Percentiles rank a stretch among this genome's conserved stretches.
Evolutionary conservation across 106 monocot genomes (phyloP).

Genomic region (Hemerocallis citrina): DNA sequence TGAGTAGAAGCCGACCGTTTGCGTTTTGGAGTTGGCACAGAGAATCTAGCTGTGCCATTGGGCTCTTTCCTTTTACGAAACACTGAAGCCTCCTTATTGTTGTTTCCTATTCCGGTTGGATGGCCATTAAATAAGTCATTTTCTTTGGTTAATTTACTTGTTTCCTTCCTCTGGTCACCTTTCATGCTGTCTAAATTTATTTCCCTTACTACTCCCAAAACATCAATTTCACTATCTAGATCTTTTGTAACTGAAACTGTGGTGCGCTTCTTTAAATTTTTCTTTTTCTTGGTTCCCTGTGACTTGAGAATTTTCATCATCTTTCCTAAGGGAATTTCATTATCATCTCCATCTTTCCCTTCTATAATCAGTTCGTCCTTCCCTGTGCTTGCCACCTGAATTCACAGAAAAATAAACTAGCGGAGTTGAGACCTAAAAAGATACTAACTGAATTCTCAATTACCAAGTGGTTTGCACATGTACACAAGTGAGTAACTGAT

Average conservation of each 20-base stretch:
- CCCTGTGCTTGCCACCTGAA: slow-evolving; percentile 25
- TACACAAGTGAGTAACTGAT: too few relatives aligned
- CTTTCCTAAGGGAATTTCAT: slow-evolving; percentile 73
- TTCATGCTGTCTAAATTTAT: slow-evolving; percentile 60
- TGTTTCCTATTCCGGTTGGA: neutral
- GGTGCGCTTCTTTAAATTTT: slow-evolving; percentile 31
- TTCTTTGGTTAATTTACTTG: slow-evolving; percentile 11
- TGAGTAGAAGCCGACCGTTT: slow-evolving; percentile 46
- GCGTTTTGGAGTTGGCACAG: slow-evolving; percentile 44
- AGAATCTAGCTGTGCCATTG: slow-evolving; percentile 1
- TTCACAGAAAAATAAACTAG: neutral
- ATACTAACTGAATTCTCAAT: neutral
- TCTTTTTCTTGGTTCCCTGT: slow-evolving; percentile 63
- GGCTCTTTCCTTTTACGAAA: slow-evolving; percentile 19
- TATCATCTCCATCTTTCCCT: slow-evolving; percentile 51
- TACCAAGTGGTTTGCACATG: neutral
- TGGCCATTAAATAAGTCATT: neutral
- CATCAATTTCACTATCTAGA: slow-evolving; percentile 60
- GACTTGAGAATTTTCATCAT: slow-evolving; percentile 78
- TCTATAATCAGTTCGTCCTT: slow-evolving; percentile 35
- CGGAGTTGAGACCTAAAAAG: slow-evolving; percentile 2
- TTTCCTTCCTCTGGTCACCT: slow-evolving; percentile 14
- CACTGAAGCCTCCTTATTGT: neutral
- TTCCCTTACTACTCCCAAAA: slow-evolving; percentile 81
- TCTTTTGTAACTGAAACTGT: slow-evolving; percentile 15